Evolutionary conservation across 2,329 filamentous ascomycete genomes (phyloP), one percentile per base, ranked within the genome.

Genomic region (Fusarium sp.): DNA sequence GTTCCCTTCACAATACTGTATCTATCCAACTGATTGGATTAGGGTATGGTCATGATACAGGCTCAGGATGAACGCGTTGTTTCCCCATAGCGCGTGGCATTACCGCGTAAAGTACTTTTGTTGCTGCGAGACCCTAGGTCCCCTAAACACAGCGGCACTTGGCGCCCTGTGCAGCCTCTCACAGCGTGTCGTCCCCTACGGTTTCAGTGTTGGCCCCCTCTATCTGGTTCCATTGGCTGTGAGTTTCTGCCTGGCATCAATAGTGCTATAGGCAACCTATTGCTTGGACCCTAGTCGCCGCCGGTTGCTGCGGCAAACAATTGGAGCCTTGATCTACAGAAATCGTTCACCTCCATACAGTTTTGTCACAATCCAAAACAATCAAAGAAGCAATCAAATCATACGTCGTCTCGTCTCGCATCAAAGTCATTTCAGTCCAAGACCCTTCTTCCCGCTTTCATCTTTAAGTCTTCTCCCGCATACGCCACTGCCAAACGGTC

Each of bases 71-170:
- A 61, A 61, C 64, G 58, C 69, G 71, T 67, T 45, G 41, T 65
- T 71, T 67, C 67, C 63, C 63, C 30, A 74, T 73, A 75, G 76
- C 75, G 33, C n/a, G n/a, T 66, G 20, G 15, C 33, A 44, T 65
- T 46, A 69, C 72, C 78, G 79, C 77, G 79, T 80, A 78, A 80
- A 80, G 79, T 73, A 69, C 28, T 62, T 70, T 67, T 73, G 68
- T 71, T 72, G 67, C 62, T 54, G 51, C 50, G 67, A 70, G 63
- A 65, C 67, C 60, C 38, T 23, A 44, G 23, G 41, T 44, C 49
- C 59, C 67, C 59, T 52, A 53, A 64, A 44, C 33, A 55, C 52
- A 53, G 52, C 42, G 44, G 38, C 56, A 54, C 47, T 56, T 64
- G 34, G 62, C 67, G 67, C 57, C 67, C 57, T 38, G 57, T 55